Evolutionary conservation across 257 asterid genomes (phyloP).

Genomic region (Nicotiana benthamiana): DNA sequence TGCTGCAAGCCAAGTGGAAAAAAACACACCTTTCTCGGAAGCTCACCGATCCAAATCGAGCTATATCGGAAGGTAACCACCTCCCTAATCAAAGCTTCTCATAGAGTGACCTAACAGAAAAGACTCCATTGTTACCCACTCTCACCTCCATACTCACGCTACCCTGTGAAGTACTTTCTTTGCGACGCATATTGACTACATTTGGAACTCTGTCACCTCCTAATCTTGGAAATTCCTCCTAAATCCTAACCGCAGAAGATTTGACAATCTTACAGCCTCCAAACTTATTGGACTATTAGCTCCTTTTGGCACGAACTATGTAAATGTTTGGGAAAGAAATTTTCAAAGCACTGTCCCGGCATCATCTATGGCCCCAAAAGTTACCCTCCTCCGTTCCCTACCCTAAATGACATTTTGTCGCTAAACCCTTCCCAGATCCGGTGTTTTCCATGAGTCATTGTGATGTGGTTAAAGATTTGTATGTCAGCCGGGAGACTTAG

Average conservation of each 20-base stretch:
- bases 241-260: background rate
- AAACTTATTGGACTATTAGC: background rate
- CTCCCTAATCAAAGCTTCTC: background rate
- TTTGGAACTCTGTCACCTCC: background rate
- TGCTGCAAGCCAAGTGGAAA: too few species aligned
- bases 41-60: too few species aligned
- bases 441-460: background rate
- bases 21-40: too few species aligned
- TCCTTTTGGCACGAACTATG: background rate
- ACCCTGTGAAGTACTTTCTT: too few species aligned
- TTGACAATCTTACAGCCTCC: background rate
- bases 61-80: background rate
- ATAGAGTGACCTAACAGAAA: background rate
- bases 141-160: background rate
- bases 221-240: background rate
- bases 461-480: background rate
- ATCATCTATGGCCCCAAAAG: background rate
- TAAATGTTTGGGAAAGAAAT: background rate
- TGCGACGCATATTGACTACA: too few species aligned
- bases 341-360: background rate
- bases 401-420: background rate
- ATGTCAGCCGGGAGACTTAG: too few species aligned
- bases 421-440: background rate
- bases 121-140: background rate
- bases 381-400: background rate